phyloP scores from a whole-genome alignment of 202 grass and related monocot species.

The Setaria viridis region DNA sequence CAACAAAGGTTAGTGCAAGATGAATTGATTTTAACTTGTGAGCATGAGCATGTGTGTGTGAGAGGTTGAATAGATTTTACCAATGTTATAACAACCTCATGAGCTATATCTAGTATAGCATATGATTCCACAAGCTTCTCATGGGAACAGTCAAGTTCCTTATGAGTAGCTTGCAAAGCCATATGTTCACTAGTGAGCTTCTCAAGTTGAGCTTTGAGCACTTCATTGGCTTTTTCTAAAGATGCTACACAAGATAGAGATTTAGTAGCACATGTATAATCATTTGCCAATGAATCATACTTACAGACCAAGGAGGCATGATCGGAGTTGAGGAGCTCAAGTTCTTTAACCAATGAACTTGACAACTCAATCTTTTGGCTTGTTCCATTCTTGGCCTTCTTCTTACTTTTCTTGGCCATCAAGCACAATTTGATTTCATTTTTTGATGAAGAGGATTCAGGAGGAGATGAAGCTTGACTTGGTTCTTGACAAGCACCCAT shows the following conservation, averaged over 20 bases:
- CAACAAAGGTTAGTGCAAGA: not conserved
- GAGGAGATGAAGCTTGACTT: no score
- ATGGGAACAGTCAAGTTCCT: not conserved
- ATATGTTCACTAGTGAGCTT: not conserved
- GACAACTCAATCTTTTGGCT: no score
- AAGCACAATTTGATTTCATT: no score
- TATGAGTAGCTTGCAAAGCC: not conserved
- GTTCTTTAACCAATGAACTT: not conserved
- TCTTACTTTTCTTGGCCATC: no score
- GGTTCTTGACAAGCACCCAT: no score
- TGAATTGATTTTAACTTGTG: no score
- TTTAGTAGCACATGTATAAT: not conserved
- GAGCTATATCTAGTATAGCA: not conserved
- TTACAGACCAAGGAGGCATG: not conserved
- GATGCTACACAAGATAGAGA: not conserved
- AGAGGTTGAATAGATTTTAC: not conserved
- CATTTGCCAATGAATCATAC: not conserved
- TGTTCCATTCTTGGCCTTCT: no score
- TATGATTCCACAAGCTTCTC: not conserved
- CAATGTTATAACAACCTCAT: not conserved
- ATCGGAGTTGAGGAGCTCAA: not conserved
- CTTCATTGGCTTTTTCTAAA: fast-evolving
- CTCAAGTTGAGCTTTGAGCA: not conserved
- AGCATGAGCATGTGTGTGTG: no score
- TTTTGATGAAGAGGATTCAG: no score